Percentiles rank a stretch among this genome's conserved stretches.
phyloP scores from a whole-genome alignment of 2,329 filamentous ascomycete species.

The Diaporthe amygdali region DNA sequence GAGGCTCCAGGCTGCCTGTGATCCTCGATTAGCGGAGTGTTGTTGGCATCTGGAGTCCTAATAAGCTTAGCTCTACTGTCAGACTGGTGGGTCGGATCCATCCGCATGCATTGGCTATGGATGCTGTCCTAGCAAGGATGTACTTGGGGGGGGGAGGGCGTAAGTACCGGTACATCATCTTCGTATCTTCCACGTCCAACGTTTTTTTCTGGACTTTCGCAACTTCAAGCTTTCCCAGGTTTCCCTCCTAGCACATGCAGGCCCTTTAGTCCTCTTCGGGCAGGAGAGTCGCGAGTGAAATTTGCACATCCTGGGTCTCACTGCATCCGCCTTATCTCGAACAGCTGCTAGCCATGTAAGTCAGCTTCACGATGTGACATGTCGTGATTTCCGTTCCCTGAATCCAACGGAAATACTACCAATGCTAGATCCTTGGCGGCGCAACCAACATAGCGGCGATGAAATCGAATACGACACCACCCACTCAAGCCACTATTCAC shows the following conservation, averaged over 20 bases:
- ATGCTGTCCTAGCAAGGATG: neutral
- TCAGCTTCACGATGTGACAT: constrained; percentile 7
- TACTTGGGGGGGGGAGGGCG: neutral
- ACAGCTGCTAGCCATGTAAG: neutral
- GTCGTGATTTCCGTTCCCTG: neutral
- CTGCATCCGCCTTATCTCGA: neutral
- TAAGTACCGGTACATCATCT: neutral
- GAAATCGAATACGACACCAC: constrained; percentile 10
- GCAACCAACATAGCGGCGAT: neutral
- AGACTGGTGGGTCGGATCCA: constrained; percentile 16
- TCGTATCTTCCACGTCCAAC: constrained; percentile 4
- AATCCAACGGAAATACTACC: neutral
- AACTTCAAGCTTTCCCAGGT: neutral
- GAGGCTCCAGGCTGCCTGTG: neutral
- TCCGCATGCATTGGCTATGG: constrained; percentile 14
- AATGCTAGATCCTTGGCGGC: neutral
- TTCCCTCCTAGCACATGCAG: neutral
- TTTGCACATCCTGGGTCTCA: constrained; percentile 13
- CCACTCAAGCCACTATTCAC: neutral
- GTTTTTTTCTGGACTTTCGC: neutral
- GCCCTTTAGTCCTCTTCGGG: neutral
- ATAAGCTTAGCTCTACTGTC: constrained; percentile 20
- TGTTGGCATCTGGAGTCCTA: neutral
- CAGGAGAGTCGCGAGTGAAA: neutral
- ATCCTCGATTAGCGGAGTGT: neutral